Evolutionary conservation across 192 early-diverging fungal genomes (phyloP).

Genomic region (Backusella morwellensis): DNA sequence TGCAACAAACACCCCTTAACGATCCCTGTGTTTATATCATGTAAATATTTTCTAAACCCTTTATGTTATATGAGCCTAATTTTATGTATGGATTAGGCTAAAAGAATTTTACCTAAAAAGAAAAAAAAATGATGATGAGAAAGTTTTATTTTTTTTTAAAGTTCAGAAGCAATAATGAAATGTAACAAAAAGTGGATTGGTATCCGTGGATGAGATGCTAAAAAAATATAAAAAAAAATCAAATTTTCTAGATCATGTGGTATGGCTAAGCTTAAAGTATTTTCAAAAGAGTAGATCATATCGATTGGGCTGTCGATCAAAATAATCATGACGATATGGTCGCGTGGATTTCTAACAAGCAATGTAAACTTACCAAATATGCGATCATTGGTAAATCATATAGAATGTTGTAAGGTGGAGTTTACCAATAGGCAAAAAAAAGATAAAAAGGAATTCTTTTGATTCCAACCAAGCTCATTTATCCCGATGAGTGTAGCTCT

Average conservation of each 20-base stretch:
- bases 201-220: not conserved
- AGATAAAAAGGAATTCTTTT: not conserved
- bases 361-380: not conserved
- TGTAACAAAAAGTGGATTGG: not conserved
- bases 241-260: not conserved
- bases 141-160: not conserved
- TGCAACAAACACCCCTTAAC: not conserved
- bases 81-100: not conserved
- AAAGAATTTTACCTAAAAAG: not conserved
- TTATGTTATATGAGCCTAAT: not conserved
- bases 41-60: not conserved
- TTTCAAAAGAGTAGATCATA: not conserved
- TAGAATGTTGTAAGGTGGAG: too few relatives aligned
- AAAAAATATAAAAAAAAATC: not conserved
- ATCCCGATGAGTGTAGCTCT: not conserved
- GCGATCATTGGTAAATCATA: not conserved
- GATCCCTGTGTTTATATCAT: not conserved
- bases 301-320: constrained; percentile 2
- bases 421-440: not conserved
- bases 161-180: not conserved
- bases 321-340: not conserved
- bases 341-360: not conserved
- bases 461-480: not conserved
- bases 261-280: not conserved
- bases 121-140: not conserved